These are phyloP conservation scores for Kodamaea ohmeri DNA, from an alignment of 1,139 yeast genomes.

Conservation along the genomic window DNA sequence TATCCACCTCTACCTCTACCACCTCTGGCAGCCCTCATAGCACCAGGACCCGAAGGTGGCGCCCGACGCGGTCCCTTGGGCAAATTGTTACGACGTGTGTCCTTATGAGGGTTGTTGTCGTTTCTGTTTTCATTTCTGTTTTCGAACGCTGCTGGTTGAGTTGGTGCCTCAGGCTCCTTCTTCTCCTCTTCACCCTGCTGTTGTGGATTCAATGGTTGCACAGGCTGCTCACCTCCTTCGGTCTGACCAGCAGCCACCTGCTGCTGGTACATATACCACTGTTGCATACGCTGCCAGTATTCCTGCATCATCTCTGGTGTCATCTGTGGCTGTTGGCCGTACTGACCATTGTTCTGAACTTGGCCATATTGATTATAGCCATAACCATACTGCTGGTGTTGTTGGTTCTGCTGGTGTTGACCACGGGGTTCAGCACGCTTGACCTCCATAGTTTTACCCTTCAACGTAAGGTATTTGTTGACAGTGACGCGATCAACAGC, in stretches of 20 bases:
- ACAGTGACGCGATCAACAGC: constrained; percentile 92
- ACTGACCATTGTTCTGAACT: constrained; percentile 30
- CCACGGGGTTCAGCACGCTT: constrained; percentile 97
- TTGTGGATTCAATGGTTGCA: constrained; percentile 55
- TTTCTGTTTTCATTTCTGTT: background rate
- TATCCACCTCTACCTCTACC: constrained; percentile 21
- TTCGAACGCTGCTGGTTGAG: background rate
- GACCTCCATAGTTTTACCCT: constrained; percentile 91
- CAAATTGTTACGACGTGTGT: constrained; percentile 32
- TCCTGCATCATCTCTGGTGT: constrained; percentile 85
- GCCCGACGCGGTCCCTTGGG: constrained; percentile 47
- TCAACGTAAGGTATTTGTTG: constrained; percentile 75
- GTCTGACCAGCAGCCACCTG: constrained; percentile 35
- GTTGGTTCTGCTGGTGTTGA: constrained; percentile 44
- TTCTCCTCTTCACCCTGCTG: constrained; percentile 34
- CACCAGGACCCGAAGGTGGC: constrained; percentile 40
- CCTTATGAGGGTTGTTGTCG: constrained; percentile 19
- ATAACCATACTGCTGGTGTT: constrained; percentile 37
- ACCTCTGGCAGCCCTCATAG: constrained; percentile 25
- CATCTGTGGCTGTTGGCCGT: constrained; percentile 39
- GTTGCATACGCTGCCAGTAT: constrained; percentile 84
- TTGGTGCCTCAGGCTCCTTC: constrained; percentile 16
- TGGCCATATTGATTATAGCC: constrained; percentile 40
- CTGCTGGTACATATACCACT: constrained; percentile 65
- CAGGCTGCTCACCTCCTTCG: constrained; percentile 35